phyloP scores from a whole-genome alignment of 768 basidiomycete genomes.

The Sarcomyxa edulis region DNA sequence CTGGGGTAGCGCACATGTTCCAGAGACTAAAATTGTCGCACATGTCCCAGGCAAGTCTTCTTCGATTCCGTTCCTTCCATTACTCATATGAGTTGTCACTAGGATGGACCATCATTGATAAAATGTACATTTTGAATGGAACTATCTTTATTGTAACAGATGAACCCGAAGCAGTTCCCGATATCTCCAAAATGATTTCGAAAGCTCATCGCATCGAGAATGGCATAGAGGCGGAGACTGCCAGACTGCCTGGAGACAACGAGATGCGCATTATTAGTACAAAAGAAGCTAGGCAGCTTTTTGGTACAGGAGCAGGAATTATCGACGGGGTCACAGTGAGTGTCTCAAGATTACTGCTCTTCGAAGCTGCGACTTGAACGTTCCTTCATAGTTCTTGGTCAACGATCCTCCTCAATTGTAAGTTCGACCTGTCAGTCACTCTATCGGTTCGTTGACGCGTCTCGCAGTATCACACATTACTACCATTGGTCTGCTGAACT shows the following conservation, averaged over 20 bases:
- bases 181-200: slow-evolving; percentile 64
- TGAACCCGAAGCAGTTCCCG: slow-evolving; percentile 60
- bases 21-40: slow-evolving; percentile 61
- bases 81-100: slow-evolving; percentile 4
- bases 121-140: slow-evolving; percentile 76
- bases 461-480: slow-evolving; percentile 78
- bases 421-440: no score
- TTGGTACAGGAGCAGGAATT: slow-evolving; percentile 66
- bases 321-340: slow-evolving; percentile 75
- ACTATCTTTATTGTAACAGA: slow-evolving; percentile 80
- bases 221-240: slow-evolving; percentile 45
- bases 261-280: slow-evolving; percentile 76
- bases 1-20: slow-evolving; percentile 35
- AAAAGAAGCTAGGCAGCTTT: slow-evolving; percentile 57
- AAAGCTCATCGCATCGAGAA: slow-evolving; percentile 57
- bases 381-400: slow-evolving; percentile 55
- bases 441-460: background rate
- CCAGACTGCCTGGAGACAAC: slow-evolving; percentile 69
- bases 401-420: slow-evolving; percentile 88
- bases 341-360: slow-evolving; percentile 1
- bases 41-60: slow-evolving; percentile 65
- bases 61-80: background rate
- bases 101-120: slow-evolving; percentile 93
- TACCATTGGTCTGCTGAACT: slow-evolving; percentile 94
- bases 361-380: background rate